Percentiles rank a stretch among this genome's conserved stretches.
phyloP scores from a whole-genome alignment of 2,329 filamentous ascomycete species.

The Orbilia blumenaviensis region DNA sequence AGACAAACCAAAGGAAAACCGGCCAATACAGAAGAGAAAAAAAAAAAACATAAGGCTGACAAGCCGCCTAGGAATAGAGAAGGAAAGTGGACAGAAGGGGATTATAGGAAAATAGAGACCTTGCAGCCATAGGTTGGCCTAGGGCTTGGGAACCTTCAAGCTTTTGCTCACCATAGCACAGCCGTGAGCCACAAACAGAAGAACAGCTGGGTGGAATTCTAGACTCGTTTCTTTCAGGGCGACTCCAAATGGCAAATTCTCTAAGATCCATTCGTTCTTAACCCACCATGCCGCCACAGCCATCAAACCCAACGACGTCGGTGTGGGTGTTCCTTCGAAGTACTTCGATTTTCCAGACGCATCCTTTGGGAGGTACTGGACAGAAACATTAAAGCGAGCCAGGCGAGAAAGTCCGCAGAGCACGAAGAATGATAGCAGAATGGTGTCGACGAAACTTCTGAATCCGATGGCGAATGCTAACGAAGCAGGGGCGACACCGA shows the following conservation, averaged over 20 bases:
- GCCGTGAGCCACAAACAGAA: conserved; percentile 86
- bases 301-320: conserved; percentile 83
- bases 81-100: not conserved
- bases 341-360: conserved; percentile 88
- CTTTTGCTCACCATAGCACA: conserved; percentile 96
- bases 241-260: conserved; percentile 79
- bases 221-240: conserved; percentile 72
- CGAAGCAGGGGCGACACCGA: conserved; percentile 87
- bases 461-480: conserved; percentile 89
- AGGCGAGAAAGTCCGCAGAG: conserved; percentile 92
- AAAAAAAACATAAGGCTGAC: conserved; percentile 6
- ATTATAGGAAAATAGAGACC: not conserved
- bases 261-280: conserved; percentile 78
- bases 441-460: conserved; percentile 82
- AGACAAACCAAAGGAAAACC: conserved; percentile 15
- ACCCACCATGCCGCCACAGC: conserved; percentile 91
- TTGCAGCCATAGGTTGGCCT: conserved; percentile 63
- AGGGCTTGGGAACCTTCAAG: conserved; percentile 83
- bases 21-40: conserved; percentile 16
- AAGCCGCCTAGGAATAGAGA: not conserved
- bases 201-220: conserved; percentile 84
- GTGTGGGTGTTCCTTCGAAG: conserved; percentile 97
- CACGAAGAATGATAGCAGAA: conserved; percentile 84
- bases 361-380: conserved; percentile 88
- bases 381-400: conserved; percentile 97